phyloP scores from a whole-genome alignment of 2,329 filamentous ascomycete genomes.

The Calonectria montana region DNA sequence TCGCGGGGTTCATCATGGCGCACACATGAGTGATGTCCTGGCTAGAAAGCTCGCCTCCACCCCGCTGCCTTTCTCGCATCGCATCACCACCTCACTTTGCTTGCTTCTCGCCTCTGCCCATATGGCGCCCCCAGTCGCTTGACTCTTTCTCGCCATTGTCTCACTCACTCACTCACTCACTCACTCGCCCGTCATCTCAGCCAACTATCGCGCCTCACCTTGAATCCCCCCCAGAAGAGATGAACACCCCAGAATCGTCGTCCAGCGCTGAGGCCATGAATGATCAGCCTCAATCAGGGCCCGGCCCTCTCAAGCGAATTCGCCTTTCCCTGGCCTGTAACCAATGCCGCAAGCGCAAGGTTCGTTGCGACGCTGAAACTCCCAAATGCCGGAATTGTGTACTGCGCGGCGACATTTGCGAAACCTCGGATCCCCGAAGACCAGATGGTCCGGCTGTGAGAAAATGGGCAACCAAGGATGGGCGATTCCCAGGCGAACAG shows the following conservation, averaged over 20 bases:
- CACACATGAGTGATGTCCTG: neutral
- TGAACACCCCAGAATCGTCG: conserved; percentile 20
- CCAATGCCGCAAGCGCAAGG: conserved; percentile 37
- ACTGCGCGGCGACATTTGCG: conserved; percentile 32
- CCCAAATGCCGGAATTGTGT: conserved; percentile 39
- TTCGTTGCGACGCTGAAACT: conserved; percentile 37
- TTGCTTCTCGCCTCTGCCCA: neutral
- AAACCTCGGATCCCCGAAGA: conserved; percentile 34
- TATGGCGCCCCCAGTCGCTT: neutral
- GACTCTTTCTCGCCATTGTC: neutral
- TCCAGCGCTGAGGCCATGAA: conserved; percentile 17
- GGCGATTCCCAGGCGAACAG: neutral
- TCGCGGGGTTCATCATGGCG: conserved; percentile 21
- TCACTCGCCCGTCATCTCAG: neutral
- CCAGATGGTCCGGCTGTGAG: conserved; percentile 35
- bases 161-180: no score
- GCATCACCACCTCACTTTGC: conserved; percentile 2
- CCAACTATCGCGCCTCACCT: neutral
- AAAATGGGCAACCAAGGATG: conserved; percentile 34
- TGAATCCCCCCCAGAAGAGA: neutral
- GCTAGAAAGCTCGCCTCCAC: conserved; percentile 8
- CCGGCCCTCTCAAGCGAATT: conserved; percentile 11
- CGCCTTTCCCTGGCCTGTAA: conserved; percentile 35
- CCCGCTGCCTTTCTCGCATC: neutral
- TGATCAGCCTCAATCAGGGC: conserved; percentile 5